Evolutionary conservation across 2,329 filamentous ascomycete genomes (phyloP), one percentile per base, ranked within the genome.

Genomic region (Botrytis aclada): DNA sequence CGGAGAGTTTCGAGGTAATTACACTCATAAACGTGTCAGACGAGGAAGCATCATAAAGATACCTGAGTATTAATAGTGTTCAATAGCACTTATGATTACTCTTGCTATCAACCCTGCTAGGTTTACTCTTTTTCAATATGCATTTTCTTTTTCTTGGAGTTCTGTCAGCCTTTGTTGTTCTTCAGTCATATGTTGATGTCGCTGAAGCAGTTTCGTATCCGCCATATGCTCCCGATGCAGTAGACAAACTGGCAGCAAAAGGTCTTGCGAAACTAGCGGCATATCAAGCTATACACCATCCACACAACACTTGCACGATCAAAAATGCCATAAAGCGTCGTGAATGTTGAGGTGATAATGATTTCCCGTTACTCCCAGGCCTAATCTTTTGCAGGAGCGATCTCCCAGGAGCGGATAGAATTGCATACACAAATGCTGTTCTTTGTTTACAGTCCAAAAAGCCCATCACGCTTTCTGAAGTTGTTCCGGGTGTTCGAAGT

Each of bases 281-380:
- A 29, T 78, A 82, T 63, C 73, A 79, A 37, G 69, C 71, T 0
- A 47, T 60, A 45, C 14, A 70, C 29, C 10, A 73, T 39, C 43
- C 71, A 32, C 54, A 74, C 4, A 71, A 65, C 45, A 78, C 76
- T 37, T 84, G 82, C 75, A 83, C 80, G 0, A 70, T 83, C 3
- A 72, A 80, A 8, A 85, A 82, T 69, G 82, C 82, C 0, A 76
- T 79, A 4, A 77, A 84, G 16, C 80, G 84, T 54, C 78, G 79
- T 69, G 84, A 86, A 79, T 85, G 84, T 84, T 83, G 72, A 56
- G 54, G 18, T 34, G 5, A 10, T 20, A 61, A 6, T 12, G 4
- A 61, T 54, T 25, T 39, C 12, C 51, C 16, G 5, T 6, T 16
- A 3, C 14, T 34, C 22, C 25, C 29, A 70, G 71, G 10, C 65